Evolutionary conservation across 768 basidiomycete genomes (phyloP).

Genomic region (Lentinula guzmanii): DNA sequence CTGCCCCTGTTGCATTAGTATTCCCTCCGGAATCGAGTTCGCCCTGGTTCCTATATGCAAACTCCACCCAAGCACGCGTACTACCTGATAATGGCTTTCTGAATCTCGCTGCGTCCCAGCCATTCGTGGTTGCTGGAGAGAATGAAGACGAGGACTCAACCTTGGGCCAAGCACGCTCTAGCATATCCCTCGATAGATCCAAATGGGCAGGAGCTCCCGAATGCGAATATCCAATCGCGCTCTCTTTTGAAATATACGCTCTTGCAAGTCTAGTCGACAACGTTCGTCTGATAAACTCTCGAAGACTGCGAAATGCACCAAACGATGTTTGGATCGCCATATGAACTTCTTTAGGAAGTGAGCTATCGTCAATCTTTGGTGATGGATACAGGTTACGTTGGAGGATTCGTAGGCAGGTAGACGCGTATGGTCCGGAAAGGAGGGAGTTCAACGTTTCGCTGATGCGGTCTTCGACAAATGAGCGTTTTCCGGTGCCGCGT

Average conservation of each 20-base stretch:
- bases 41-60: slow-evolving; percentile 23
- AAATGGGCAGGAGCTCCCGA: slow-evolving; percentile 57
- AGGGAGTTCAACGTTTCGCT: slow-evolving; percentile 51
- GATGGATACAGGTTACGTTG: slow-evolving; percentile 53
- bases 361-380: slow-evolving; percentile 12
- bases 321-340: slow-evolving; percentile 39
- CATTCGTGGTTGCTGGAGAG: slow-evolving; percentile 27
- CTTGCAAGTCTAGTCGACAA: slow-evolving; percentile 59
- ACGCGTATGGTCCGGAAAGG: slow-evolving; percentile 59
- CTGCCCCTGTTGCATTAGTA: not conserved
- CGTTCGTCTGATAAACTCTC: slow-evolving; percentile 57
- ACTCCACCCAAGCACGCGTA: slow-evolving; percentile 53
- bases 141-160: slow-evolving; percentile 39
- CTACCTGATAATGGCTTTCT: slow-evolving; percentile 49
- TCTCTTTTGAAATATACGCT: slow-evolving; percentile 55
- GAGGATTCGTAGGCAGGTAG: slow-evolving; percentile 58
- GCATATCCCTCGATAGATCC: slow-evolving; percentile 54
- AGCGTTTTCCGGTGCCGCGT: slow-evolving; percentile 16
- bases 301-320: slow-evolving; percentile 57
- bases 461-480: slow-evolving; percentile 47
- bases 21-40: slow-evolving; percentile 16
- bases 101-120: slow-evolving; percentile 61
- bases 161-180: slow-evolving; percentile 72
- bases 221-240: slow-evolving; percentile 45
- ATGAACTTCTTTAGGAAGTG: slow-evolving; percentile 16